Base-by-base conservation (phyloP, 2,329 filamentous ascomycete species). In the Calonectria montana region DNA sequence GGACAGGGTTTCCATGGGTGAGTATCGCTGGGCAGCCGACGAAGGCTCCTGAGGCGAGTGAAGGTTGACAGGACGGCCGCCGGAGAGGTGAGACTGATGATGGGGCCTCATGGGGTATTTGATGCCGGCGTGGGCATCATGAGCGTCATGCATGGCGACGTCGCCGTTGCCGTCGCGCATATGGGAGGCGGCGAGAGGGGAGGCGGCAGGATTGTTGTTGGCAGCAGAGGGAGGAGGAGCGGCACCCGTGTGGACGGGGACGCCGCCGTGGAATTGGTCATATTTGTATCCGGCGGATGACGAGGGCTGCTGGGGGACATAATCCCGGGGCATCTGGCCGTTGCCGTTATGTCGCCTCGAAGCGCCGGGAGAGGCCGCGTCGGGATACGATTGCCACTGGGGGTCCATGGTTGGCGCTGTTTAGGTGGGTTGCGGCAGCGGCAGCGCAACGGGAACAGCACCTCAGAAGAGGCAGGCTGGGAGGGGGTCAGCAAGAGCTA, bases 1-100 rank as follows among this genome's bases (percentile, higher is more conserved):
- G 72, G 95, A 95, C 73, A 97, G 87, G 18, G 91, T 90, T 82
- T 98, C 96, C 96, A 98, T 98, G 75, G 96, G 97, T 57, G 96
- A 98, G 85, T 98, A 98, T 81, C 96, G 92, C 83, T 97, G 94
- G 71, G 95, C 94, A 69, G 95, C 94, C 63, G 94, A 89, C 50
- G 95, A 97, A 71, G 94, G 92, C 80, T 92, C 83, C 68, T 82
- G 92, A 63, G 92, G 87, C 57, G 93, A 94, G 82, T 96, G 93
- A 78, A 95, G 91, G 73, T 90, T 94, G 72, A 91, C 78, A 48
- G 86, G 76, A 76, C 84, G 84, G 75, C 85, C 82, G 67, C 84
- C 84, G 31, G 89, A 91, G 71, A 90, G 87, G 77, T 96, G 92
- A 80, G 95, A 91, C 81, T 95, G 92, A 81, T 95, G 93, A 83